Percentiles rank a stretch among this genome's conserved stretches.
phyloP scores from a whole-genome alignment of 2,329 filamentous ascomycete species.

The Rutstroemia sp. region DNA sequence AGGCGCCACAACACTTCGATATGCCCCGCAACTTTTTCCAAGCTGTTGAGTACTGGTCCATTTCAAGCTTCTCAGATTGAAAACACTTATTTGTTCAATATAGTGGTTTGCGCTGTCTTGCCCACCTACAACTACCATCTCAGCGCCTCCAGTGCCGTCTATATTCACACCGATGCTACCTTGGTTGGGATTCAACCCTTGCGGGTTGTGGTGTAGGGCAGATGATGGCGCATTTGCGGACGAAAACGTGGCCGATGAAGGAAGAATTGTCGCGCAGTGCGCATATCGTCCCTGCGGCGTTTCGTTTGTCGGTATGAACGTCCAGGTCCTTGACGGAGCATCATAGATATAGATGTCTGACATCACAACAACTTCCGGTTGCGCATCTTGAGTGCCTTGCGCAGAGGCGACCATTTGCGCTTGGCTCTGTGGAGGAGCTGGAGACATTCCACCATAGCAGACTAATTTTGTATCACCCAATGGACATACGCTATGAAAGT shows the following conservation, averaged over 20 bases:
- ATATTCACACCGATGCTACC: conserved; percentile 82
- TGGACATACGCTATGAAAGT: conserved; percentile 94
- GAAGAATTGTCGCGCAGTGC: conserved; percentile 87
- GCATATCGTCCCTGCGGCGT: conserved; percentile 91
- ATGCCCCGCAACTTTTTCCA: conserved; percentile 90
- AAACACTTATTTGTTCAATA: conserved; percentile 97
- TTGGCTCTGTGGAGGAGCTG: conserved; percentile 42
- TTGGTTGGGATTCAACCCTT: conserved; percentile 75
- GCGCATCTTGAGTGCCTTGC: conserved; percentile 48
- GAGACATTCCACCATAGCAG: conserved; percentile 98
- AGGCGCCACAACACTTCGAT: conserved; percentile 89
- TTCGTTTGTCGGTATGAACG: conserved; percentile 70
- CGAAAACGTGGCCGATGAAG: conserved; percentile 79
- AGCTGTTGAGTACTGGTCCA: conserved; percentile 88
- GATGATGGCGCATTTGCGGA: conserved; percentile 78
- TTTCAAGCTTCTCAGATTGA: conserved; percentile 89
- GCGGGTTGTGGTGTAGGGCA: conserved; percentile 82
- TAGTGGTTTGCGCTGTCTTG: conserved; percentile 98
- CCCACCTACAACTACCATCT: conserved; percentile 95
- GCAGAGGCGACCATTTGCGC: conserved; percentile 38
- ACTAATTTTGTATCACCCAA: conserved; percentile 94
- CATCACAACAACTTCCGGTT: conserved; percentile 91
- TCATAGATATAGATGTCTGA: conserved; percentile 97
- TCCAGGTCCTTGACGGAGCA: conserved; percentile 75
- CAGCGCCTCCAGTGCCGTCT: conserved; percentile 84